A percentile compares a stretch with the other conserved stretches of the same genome.
These are phyloP conservation scores for Afroboletus lepidellus DNA, from an alignment of 1,284 basidiomycete genomes.

Conservation along the genomic window DNA sequence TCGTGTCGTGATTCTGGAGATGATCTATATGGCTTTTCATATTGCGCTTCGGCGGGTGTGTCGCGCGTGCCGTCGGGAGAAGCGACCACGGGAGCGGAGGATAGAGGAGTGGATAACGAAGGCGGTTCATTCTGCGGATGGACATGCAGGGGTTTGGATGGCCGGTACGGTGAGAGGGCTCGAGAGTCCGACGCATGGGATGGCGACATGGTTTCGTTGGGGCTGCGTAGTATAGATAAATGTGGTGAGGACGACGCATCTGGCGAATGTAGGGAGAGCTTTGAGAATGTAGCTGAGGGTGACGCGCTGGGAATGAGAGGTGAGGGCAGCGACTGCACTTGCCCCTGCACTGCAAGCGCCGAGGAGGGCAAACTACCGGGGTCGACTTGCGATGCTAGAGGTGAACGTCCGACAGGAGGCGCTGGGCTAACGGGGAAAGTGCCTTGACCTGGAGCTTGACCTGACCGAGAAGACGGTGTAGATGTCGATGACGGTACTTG, in stretches of 20 bases:
- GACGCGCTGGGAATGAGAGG: constrained; percentile 25
- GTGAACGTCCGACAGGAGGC: not conserved
- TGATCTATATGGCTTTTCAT: constrained; percentile 22
- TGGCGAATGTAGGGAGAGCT: constrained; percentile 37
- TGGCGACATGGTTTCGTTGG: constrained; percentile 3
- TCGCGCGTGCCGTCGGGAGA: constrained; percentile 22
- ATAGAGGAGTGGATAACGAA: constrained; percentile 1
- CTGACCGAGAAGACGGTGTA: constrained; percentile 1
- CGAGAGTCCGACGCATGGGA: constrained; percentile 10
- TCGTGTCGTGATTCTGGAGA: constrained; percentile 22
- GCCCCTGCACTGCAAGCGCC: constrained; percentile 2
- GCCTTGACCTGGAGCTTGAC: constrained; percentile 10
- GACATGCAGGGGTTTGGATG: constrained; percentile 30
- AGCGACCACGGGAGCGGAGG: constrained; percentile 11
- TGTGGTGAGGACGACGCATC: constrained; percentile 13
- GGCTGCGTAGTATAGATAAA: constrained; percentile 8
- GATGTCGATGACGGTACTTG: constrained; percentile 4
- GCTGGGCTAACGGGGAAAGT: not conserved
- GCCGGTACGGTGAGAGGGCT: constrained; percentile 13
- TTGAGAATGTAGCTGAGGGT: constrained; percentile 40
- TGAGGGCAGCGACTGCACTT: constrained; percentile 2
- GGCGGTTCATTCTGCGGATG: constrained; percentile 26
- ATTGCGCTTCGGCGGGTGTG: constrained; percentile 28
- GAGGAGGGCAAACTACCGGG: constrained; percentile 4
- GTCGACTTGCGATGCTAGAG: constrained; percentile 1